Base-by-base conservation (phyloP, 2,329 filamentous ascomycete species). In the Verticillium longisporum region DNA sequence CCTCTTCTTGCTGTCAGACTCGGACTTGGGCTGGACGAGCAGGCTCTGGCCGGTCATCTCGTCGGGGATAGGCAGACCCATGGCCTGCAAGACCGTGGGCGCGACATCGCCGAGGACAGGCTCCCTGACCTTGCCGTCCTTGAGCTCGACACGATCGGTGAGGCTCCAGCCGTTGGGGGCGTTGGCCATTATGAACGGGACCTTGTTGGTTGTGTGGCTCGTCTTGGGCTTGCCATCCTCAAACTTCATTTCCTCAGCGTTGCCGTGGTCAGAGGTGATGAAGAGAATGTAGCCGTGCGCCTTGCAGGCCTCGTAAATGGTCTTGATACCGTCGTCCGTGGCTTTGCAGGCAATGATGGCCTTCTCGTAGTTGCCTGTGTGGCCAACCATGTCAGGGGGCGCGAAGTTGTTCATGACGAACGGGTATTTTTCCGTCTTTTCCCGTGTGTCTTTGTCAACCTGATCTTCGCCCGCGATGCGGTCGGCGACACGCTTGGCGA, bases 321-420 rank as follows among this genome's bases (percentile, higher is more conserved):
- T 86, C 70, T 92, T 92, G 70, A 99, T 99, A 60, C 91, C 94
- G 80, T 90, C 91, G 77, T 99, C 95, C 13, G 95, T 99, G 67
- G 94, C 88, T 67, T 88, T 83, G 68, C 89, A 89, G 69, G 88
- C 95, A 71, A 95, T 73, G 65, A 99, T 88, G 61, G 95, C 95
- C 34, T 95, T 94, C 70, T 98, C 89, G 78, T 98, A 98, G 63
- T 97, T 92, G 73, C 95, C 95, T 11, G 95, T 99, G 81, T 99
- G 95, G 68, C 95, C 95, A 66, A 99, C 95, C 95, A 99, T 99
- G 80, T 99, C 95, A 18, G 95, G 95, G 53, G 95, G 95, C 53
- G 95, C 95, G 78, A 99, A 98, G 87, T 99, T 99, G 88, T 98
- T 97, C 95, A 99, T 99, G 76, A 99, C 83, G 73, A 99, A 98